These are phyloP conservation scores for Monosporascus cannonballus DNA, from an alignment of 2,329 filamentous ascomycete species.

Conservation along the genomic window DNA sequence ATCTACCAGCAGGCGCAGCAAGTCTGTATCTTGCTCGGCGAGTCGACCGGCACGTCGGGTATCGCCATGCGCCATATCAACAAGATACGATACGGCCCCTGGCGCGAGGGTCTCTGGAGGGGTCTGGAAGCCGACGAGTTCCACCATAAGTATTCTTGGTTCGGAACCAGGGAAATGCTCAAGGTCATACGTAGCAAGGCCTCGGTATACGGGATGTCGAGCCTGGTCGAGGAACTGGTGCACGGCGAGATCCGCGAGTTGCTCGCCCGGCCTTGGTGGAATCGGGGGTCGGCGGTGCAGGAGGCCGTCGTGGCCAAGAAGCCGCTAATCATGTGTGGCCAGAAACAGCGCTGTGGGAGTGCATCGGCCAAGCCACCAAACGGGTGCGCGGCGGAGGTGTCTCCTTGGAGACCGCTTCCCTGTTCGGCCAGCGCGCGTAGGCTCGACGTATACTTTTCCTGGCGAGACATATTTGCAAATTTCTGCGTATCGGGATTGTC, in stretches of 20 bases:
- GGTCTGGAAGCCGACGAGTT: background rate
- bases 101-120: background rate
- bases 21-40: slow-evolving; percentile 4
- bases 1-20: slow-evolving; percentile 5
- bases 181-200: background rate
- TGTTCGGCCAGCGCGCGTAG: slow-evolving; percentile 2
- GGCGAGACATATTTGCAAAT: slow-evolving; percentile 3
- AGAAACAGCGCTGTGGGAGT: background rate
- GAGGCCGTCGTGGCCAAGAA: slow-evolving; percentile 10
- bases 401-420: slow-evolving; percentile 3
- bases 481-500: slow-evolving; percentile 2
- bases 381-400: slow-evolving; percentile 1
- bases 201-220: too few relatives aligned
- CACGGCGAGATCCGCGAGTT: slow-evolving; percentile 11
- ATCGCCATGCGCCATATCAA: slow-evolving; percentile 2
- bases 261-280: slow-evolving; percentile 13
- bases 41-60: background rate
- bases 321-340: slow-evolving; percentile 4
- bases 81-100: background rate
- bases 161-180: background rate
- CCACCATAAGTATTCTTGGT: background rate
- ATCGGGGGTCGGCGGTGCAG: slow-evolving; percentile 13
- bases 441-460: background rate
- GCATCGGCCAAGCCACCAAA: background rate
- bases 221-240: background rate